Evolutionary conservation across 495 filamentous ascomycete genomes (phyloP), one percentile per base, ranked within the genome.

Genomic region (Penicillium cataractarum): DNA sequence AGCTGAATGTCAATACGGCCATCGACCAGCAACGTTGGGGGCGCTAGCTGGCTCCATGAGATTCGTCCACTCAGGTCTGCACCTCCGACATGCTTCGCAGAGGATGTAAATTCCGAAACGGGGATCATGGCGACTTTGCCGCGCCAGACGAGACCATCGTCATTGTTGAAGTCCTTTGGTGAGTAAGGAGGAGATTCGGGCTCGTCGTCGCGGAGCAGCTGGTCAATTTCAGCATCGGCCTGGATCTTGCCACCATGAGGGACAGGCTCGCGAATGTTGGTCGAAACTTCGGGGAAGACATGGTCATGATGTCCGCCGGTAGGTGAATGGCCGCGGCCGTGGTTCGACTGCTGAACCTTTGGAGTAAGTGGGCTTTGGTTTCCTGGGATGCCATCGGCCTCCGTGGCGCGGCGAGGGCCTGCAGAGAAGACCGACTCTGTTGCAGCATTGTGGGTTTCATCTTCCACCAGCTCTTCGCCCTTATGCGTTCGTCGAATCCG

Each of bases 401-500:
- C 76, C 8, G 71, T 70, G 24, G 73, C 68, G 32, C 76, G 79
- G 60, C 80, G 79, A 31, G 76, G 60, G 12, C 68, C 70, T 21
- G 74, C 71, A 31, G 79, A 79, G 62, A 86, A 85, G 32, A 84
- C 77, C 4, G 82, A 78, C 57, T 84, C 83, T 9, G 71, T 78
- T 19, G 80, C 69, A 13, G 72, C 76, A 61, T 69, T 70, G 32
- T 82, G 72, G 22, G 69, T 68, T 5, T 89, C 90, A 33, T 90
- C 87, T 55, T 91, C 92, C 37, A 99, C 84, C 15, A 96, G 60
- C 69, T 99, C 95, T 60, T 97, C 93, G 31, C 95, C 95, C 74
- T 97, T 99, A 73, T 98, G 95, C 2, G 94, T 97, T 64, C 90
- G 87, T 67, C 93, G 85, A 58, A 97, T 90, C 4, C 93, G 86